Base-by-base conservation (phyloP, 2,329 filamentous ascomycete genomes). In the Aquanectria penicillioides region DNA sequence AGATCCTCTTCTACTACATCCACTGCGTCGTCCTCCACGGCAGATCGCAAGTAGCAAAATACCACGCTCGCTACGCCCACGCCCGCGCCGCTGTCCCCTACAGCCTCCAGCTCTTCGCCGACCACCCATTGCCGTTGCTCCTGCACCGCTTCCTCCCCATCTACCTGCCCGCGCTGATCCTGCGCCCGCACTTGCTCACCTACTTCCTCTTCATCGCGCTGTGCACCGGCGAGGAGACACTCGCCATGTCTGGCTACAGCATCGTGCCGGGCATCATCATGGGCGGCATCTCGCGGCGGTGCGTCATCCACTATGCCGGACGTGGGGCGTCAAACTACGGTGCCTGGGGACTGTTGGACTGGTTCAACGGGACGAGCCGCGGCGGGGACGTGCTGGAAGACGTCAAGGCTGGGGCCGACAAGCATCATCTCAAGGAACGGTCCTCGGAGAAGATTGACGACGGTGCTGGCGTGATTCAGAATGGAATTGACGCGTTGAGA, bases 21-120 rank as follows among this genome's bases (percentile, higher is more conserved):
- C 93, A 97, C 76, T 88, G 90, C 48, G 84, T 85, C 69, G 58
- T 89, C 22, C 82, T 97, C 8, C 93, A 97, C 75, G 73, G 72
- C 20, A 51, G 70, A 5, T 71, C 74, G 0, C 53, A 67, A 3
- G 58, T 84, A 20, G 77, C 79, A 7, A 72, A 64, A 6, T 74
- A 82, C 47, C 80, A 86, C 71, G 59, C 69, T 43, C 47, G 67
- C 50, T 82, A 80, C 70, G 78, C 78, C 68, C 87, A 92, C 75
- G 74, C 80, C 43, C 77, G 84, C 55, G 72, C 73, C 20, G 80
- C 84, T 2, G 85, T 88, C 0, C 81, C 83, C 0, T 90, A 86
- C 73, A 84, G 87, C 22, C 81, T 92, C 20, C 79, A 83, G 37
- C 81, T 89, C 8, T 84, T 87, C 60, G 86, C 89, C 57, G 89